Base-by-base conservation (phyloP, 257 asterid species). In the Anisodus acutangulus region DNA sequence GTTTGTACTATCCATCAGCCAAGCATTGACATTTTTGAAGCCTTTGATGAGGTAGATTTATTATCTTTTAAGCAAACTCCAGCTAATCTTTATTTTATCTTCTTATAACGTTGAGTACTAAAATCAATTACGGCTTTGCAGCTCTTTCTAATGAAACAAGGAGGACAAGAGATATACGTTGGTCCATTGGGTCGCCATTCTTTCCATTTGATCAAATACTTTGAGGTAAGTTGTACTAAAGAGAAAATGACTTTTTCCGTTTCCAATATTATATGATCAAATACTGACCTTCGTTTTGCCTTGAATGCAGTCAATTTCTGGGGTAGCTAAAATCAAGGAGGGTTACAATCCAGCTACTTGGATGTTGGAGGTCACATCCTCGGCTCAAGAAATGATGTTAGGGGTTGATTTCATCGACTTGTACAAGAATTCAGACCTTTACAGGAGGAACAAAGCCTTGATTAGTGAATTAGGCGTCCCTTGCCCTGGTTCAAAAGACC, bases 1-100 rank as follows among this genome's bases (percentile, higher is more conserved):
- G 96, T 92, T 37, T 92, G 96, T 92, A 92, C 96, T 72, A 92
- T 92, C 58, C 96, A 92, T 64, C 96, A 92, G 86, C 96, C 96
- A 9, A 92, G 96, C 83, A 89, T 92, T 5, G 94, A 91, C 90
- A 91, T 93, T 26, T 93, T 93, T 67, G 95, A 93, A 88, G 83
- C 97, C 54, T 92, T 91, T 55, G 97, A 92, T 59, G 95, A 90
- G 97, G 97, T 87, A 2, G 45, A 45, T 15, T 53, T 31, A 19
- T 37, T 6, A 47, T 51, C 31, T 49, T 1, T 63, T 16, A 51
- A 64, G 55, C 31, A 58, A 10, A 31, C 0, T 5, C 1, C 43
- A 54, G 63, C n/a, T 66, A 45, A 1, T 31, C 43, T 4, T 11
- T 47, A 5, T 26, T 67, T 76, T 31, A 51, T 26, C 64, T 49